These are phyloP conservation scores for Metarhizium sp. DNA, from an alignment of 2,329 filamentous ascomycete genomes.

Conservation along the genomic window DNA sequence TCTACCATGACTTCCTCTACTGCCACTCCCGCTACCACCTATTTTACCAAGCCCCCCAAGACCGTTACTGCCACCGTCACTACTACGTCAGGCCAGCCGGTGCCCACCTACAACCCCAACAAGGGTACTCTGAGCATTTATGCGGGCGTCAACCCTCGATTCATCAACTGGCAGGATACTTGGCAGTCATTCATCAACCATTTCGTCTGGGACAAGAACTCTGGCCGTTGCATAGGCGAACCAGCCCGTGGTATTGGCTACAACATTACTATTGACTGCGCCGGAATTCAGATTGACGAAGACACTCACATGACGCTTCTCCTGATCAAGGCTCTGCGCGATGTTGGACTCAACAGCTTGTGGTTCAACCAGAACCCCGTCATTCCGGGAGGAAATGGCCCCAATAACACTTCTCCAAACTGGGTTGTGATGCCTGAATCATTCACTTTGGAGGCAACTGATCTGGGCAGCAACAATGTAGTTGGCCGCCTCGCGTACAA, in stretches of 20 bases:
- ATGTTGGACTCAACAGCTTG: conserved; percentile 27
- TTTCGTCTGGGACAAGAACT: conserved; percentile 29
- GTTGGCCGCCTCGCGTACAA: conserved; percentile 27
- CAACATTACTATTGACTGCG: conserved; percentile 27
- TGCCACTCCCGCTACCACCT: conserved; percentile 22
- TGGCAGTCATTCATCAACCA: conserved; percentile 30
- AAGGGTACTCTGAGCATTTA: conserved; percentile 21
- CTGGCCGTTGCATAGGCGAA: conserved; percentile 23
- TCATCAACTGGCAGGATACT: conserved; percentile 29
- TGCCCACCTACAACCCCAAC: conserved; percentile 20
- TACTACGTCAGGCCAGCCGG: conserved; percentile 18
- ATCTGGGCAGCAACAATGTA: conserved; percentile 21
- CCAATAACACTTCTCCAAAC: conserved; percentile 17
- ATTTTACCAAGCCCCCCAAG: conserved; percentile 19
- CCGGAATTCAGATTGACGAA: conserved; percentile 26
- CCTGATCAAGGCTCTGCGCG: conserved; percentile 27
- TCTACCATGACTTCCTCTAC: conserved; percentile 23
- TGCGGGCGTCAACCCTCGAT: conserved; percentile 25
- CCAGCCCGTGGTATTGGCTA: conserved; percentile 25
- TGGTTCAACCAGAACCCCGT: conserved; percentile 30
- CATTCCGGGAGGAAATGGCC: conserved; percentile 22
- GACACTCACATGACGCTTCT: conserved; percentile 30
- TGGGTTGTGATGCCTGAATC: conserved; percentile 32
- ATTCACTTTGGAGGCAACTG: conserved; percentile 24
- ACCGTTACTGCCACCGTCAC: conserved; percentile 13